Percentiles rank a stretch among this genome's conserved stretches.
Conservation (phyloP, 306 rosid species). For the Pachyrhizus erosus region DNA sequence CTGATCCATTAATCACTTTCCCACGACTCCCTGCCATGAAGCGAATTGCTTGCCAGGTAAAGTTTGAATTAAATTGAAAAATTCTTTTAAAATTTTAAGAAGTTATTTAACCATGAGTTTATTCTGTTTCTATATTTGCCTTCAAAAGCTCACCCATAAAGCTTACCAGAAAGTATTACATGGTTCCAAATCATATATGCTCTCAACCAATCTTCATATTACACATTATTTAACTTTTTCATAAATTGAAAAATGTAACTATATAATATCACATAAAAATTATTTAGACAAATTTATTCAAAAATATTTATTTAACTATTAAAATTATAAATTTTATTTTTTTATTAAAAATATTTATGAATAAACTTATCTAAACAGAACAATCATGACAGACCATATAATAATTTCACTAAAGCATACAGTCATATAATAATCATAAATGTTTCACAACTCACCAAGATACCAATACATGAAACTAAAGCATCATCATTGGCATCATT, state of each 20-base stretch:
- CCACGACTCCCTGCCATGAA: conserved; percentile 30
- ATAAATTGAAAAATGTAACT: too few species aligned
- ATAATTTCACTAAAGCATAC: background rate
- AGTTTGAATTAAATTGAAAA: background rate
- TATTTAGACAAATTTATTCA: too few species aligned
- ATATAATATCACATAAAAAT: too few species aligned
- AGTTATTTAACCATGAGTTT: background rate
- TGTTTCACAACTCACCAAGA: background rate
- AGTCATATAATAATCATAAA: background rate
- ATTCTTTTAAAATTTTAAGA: background rate
- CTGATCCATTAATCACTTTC: conserved; percentile 18
- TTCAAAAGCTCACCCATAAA: background rate
- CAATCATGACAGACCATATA: too few species aligned
- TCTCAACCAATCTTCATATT: too few species aligned
- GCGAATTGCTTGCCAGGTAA: conserved; percentile 43
- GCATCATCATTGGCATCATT: background rate
- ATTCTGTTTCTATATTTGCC: background rate
- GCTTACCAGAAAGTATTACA: too few species aligned
- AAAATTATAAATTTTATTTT: too few species aligned
- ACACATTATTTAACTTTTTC: too few species aligned
- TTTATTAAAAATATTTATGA: too few species aligned
- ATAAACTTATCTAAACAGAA: too few species aligned
- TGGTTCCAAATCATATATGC: too few species aligned
- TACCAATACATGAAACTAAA: background rate
- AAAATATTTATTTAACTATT: too few species aligned